Evolutionary conservation across 2,329 filamentous ascomycete genomes (phyloP).

Genomic region (Gliomastix tumulicola): DNA sequence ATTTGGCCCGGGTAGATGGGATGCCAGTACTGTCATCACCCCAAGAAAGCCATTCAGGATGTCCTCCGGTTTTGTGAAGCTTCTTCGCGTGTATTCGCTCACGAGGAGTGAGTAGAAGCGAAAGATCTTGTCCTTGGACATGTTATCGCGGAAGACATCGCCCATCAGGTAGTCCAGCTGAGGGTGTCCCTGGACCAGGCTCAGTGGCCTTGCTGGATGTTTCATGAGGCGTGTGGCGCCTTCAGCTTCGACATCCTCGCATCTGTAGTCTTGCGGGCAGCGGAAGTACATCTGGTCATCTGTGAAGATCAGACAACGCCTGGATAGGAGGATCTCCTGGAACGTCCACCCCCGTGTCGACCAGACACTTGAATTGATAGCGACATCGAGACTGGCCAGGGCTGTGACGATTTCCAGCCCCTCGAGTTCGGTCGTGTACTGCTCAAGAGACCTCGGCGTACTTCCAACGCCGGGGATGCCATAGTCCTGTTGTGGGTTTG

Average conservation of each 20-base stretch:
- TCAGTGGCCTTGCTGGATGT: constrained; percentile 5
- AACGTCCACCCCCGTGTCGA: constrained; percentile 7
- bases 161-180: constrained; percentile 4
- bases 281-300: constrained; percentile 4
- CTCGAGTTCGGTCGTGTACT: not conserved
- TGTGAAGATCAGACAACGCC: constrained; percentile 6
- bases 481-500: not conserved
- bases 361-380: constrained; percentile 1
- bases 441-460: constrained; percentile 1
- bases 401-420: not conserved
- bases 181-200: constrained; percentile 4
- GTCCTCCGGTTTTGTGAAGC: constrained; percentile 3
- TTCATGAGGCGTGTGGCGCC: constrained; percentile 3
- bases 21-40: constrained; percentile 6
- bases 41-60: constrained; percentile 5
- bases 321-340: constrained; percentile 8
- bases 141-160: too few species aligned
- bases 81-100: constrained; percentile 3
- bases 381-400: constrained; percentile 3
- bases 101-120: constrained; percentile 3
- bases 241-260: not conserved
- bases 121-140: too few species aligned
- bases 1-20: too few species aligned
- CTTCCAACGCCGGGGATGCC: constrained; percentile 1
- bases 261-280: constrained; percentile 3